These are phyloP conservation scores for Lipomyces mesembrius DNA, from an alignment of 805 yeast species.

Conservation along the genomic window DNA sequence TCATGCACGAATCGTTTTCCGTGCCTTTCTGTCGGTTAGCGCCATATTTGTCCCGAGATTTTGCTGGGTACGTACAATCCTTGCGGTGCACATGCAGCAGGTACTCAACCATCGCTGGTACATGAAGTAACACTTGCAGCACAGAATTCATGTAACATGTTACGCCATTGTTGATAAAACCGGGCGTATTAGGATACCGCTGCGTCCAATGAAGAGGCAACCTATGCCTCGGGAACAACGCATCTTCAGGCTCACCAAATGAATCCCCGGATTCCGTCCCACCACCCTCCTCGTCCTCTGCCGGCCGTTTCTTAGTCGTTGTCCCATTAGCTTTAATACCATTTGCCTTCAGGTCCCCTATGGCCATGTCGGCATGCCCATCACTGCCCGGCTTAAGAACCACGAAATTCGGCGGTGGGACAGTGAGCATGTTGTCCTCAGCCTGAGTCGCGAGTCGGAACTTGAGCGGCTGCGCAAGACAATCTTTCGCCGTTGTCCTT, in stretches of 20 bases:
- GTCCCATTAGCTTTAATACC: constrained; percentile 3
- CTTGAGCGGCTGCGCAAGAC: constrained; percentile 29
- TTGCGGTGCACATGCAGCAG: constrained; percentile 67
- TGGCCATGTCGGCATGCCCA: constrained; percentile 3
- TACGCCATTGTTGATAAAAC: constrained; percentile 88
- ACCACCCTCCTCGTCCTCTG: constrained; percentile 9
- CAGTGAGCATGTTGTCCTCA: constrained; percentile 26
- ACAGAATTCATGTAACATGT: constrained; percentile 97
- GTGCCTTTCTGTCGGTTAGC: constrained; percentile 32
- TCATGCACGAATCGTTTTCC: constrained; percentile 27
- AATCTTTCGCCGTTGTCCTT: constrained; percentile 22
- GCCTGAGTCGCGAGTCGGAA: constrained; percentile 29
- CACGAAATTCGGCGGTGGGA: constrained; percentile 25
- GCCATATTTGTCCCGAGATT: constrained; percentile 42
- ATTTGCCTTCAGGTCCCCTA: constrained; percentile 1
- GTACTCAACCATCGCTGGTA: constrained; percentile 89
- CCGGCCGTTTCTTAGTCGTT: constrained; percentile 3
- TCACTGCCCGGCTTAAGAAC: constrained; percentile 16
- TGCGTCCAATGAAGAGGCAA: constrained; percentile 28
- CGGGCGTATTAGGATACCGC: constrained; percentile 46
- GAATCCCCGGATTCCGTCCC: constrained; percentile 18
- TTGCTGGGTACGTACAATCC: constrained; percentile 40
- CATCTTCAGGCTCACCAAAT: constrained; percentile 23
- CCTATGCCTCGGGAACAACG: constrained; percentile 21
- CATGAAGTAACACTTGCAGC: constrained; percentile 84